Conservation (phyloP, 352 stramenopile genomes). For the Peronosclerospora sorghi region DNA sequence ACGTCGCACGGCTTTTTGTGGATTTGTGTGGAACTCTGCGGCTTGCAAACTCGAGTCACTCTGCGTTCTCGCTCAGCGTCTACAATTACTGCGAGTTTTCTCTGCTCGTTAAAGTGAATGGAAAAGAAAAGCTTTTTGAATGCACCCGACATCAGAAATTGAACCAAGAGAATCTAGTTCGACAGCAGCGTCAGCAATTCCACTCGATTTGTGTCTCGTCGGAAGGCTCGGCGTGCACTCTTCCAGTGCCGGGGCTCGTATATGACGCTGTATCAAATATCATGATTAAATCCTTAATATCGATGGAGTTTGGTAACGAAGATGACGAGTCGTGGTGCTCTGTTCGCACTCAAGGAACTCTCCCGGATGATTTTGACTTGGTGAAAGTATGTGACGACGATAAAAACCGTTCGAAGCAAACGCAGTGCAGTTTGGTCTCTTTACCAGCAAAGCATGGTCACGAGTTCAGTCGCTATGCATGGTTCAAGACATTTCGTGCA, state of each 20-base stretch:
- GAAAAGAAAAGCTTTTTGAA: constrained; percentile 1
- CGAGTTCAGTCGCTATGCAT: constrained; percentile 20
- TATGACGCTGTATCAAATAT: constrained; percentile 8
- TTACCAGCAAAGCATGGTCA: constrained; percentile 6
- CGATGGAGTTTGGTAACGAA: constrained; percentile 7
- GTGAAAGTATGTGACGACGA: constrained; percentile 25
- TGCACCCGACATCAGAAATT: constrained; percentile 4
- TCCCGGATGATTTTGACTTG: constrained; percentile 41
- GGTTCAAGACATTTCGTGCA: constrained; percentile 22
- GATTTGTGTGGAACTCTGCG: constrained; percentile 46
- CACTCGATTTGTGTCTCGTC: constrained; percentile 26
- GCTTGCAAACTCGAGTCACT: constrained; percentile 45
- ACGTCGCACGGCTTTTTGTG: constrained; percentile 45
- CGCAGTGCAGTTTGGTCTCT: constrained; percentile 17
- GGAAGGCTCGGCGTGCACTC: constrained; percentile 17
- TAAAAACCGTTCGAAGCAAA: constrained; percentile 5
- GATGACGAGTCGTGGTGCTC: constrained; percentile 35
- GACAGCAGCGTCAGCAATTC: background rate
- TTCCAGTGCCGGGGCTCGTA: background rate
- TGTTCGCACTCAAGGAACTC: constrained; percentile 4
- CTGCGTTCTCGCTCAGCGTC: constrained; percentile 35
- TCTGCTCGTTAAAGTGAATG: constrained; percentile 29
- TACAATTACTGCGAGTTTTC: constrained; percentile 33
- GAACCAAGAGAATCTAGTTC: constrained; percentile 4
- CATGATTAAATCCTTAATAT: constrained; percentile 29